Evolutionary conservation across 2,329 filamentous ascomycete species (phyloP), one percentile per base, ranked within the genome.

Genomic region (Emergomyces pasteurianus): DNA sequence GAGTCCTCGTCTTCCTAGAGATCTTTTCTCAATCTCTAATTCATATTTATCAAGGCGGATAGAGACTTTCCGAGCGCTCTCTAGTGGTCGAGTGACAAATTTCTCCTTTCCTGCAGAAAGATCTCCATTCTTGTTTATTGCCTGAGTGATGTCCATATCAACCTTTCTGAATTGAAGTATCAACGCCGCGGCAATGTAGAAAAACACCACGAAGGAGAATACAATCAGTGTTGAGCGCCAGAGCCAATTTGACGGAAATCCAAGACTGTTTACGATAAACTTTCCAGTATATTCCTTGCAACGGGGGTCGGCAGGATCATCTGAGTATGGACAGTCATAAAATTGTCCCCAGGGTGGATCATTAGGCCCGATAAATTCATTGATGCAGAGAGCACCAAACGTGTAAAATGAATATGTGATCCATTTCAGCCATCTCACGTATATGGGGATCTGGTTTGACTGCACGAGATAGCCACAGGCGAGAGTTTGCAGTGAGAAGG

Each of bases 401-500:
- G 81, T 81, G 67, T 90, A 91, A 68, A 68, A 71, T 0, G 69
- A 70, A 54, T 73, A 73, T 5, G 68, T 69, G 3, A 67, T 69
- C 74, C 74, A 77, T 62, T 90, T 91, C 1, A 88, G 75, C 88
- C 88, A 92, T 60, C 87, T 80, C n/a, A 90, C 83, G 66, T 90
- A 92, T 0, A 91, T 78, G 0, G 88, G 87, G 3, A 92, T 88
- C 5, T 85, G 84, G 59, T 88, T 83, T 12, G 80, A 79, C 70
- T 91, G 87, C 16, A 91, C 83, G 65, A 92, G 91, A 71, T 86
- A 90, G 0, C 88, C 88, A 64, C 87, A 90, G 0, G 85, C 85
- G 76, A 90, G 84, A 1, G 82, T 86, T 68, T 92, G 88, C 23
- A 91, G 65, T 0, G 88, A 91, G 66, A 86, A 91, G 0, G 80